phyloP scores from a whole-genome alignment of 257 asterid genomes.

The Nicotiana paniculata region DNA sequence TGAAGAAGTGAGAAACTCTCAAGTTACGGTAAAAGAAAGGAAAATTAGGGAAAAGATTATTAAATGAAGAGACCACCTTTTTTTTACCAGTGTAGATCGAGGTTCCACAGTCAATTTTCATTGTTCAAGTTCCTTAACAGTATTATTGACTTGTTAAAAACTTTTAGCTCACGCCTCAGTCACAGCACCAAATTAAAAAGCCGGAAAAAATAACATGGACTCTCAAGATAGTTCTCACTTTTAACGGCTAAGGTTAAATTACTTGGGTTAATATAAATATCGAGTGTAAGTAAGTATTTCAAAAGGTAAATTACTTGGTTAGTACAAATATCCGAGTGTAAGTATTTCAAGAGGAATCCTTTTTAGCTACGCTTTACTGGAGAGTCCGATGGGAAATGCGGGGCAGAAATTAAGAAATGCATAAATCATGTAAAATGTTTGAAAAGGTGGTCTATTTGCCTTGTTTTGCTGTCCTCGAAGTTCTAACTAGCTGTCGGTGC shows the following conservation, averaged over 20 bases:
- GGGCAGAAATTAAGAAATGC: background rate
- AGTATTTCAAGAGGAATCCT: background rate
- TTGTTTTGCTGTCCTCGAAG: background rate
- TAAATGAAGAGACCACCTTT: too few relatives aligned
- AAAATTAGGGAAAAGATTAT: too few relatives aligned
- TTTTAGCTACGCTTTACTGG: background rate
- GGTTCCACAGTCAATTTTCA: background rate
- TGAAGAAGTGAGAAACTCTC: too few relatives aligned
- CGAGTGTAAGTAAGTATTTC: too few relatives aligned
- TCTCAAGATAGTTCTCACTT: too few relatives aligned
- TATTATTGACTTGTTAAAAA: background rate
- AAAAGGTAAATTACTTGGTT: background rate
- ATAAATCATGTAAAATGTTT: background rate
- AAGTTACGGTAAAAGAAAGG: too few relatives aligned
- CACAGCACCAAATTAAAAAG: background rate
- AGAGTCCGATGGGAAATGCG: background rate
- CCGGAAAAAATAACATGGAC: background rate
- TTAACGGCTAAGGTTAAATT: too few relatives aligned
- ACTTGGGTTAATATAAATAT: too few relatives aligned
- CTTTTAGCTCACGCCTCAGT: background rate
- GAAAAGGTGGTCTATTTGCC: background rate
- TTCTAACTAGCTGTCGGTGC: constrained; percentile 9
- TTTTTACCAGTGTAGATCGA: background rate
- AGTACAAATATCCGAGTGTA: too few relatives aligned
- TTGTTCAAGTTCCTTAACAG: background rate